Conservation (phyloP, 768 basidiomycete species). For the Termitomyces sp. region DNA sequence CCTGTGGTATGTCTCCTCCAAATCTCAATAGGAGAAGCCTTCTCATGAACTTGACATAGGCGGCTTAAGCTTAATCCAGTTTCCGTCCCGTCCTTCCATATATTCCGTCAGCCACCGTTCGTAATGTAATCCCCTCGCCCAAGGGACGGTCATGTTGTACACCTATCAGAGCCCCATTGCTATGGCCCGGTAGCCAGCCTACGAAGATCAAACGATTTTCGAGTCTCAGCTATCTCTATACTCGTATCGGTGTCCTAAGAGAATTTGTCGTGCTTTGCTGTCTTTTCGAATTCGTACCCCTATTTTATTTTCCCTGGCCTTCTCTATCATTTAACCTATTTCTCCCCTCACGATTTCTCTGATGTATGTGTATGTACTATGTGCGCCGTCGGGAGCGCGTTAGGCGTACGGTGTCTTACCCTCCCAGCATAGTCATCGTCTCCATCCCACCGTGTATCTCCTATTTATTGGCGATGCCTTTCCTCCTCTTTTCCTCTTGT, state of each 20-base stretch:
- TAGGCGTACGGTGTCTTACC: constrained; percentile 10
- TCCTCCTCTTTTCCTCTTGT: background rate
- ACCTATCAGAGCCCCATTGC: constrained; percentile 1
- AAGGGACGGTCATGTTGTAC: constrained; percentile 9
- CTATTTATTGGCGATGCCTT: constrained; percentile 7
- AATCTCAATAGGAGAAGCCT: background rate
- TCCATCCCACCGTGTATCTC: constrained; percentile 1
- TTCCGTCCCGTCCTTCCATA: constrained; percentile 4
- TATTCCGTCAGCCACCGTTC: constrained; percentile 4
- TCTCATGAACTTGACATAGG: background rate
- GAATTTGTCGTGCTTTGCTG: constrained; percentile 17
- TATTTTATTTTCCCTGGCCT: constrained; percentile 9
- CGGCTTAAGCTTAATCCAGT: constrained; percentile 2
- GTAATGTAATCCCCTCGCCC: constrained; percentile 8
- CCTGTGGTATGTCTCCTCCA: background rate
- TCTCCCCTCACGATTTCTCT: background rate
- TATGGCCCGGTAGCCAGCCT: background rate
- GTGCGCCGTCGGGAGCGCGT: constrained; percentile 4
- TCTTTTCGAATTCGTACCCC: constrained; percentile 13
- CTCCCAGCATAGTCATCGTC: constrained; percentile 6
- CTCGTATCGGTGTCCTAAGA: constrained; percentile 10
- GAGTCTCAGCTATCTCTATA: constrained; percentile 4
- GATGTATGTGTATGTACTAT: constrained; percentile 10
- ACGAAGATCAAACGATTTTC: background rate
- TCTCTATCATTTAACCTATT: constrained; percentile 12